These are phyloP conservation scores for Yarrowia yakushimensis DNA, from an alignment of 805 yeast species.

Conservation along the genomic window DNA sequence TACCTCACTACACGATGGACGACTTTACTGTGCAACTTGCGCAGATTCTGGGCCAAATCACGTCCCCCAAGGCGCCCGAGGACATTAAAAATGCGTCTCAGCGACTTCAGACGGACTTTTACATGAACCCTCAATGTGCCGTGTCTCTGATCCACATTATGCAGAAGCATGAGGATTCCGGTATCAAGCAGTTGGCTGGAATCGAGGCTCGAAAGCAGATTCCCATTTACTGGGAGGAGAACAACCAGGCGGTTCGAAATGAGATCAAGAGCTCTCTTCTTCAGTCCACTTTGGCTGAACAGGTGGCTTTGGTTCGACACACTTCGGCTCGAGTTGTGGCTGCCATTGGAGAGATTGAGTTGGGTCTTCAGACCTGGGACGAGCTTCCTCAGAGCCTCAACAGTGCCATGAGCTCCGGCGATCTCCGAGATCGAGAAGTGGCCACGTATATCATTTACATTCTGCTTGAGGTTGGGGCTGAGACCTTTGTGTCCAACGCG, in stretches of 20 bases:
- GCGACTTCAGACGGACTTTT: conserved; percentile 68
- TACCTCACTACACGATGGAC: conserved; percentile 17
- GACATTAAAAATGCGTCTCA: conserved; percentile 80
- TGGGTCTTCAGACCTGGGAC: conserved; percentile 69
- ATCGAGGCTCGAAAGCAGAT: conserved; percentile 91
- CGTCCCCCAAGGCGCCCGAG: conserved; percentile 63
- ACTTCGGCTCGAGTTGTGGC: conserved; percentile 86
- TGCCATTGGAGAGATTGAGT: conserved; percentile 74
- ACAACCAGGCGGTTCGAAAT: conserved; percentile 43
- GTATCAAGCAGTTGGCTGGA: conserved; percentile 87
- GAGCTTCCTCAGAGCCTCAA: conserved; percentile 65
- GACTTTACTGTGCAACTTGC: conserved; percentile 46
- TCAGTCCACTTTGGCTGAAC: conserved; percentile 62
- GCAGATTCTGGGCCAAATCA: conserved; percentile 70
- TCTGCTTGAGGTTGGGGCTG: conserved; percentile 53
- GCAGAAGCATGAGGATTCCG: conserved; percentile 64
- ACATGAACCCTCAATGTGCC: conserved; percentile 63
- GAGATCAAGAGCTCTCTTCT: conserved; percentile 67
- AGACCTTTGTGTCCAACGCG: conserved; percentile 15
- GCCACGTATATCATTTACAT: conserved; percentile 76
- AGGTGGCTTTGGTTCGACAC: conserved; percentile 70
- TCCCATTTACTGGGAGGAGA: conserved; percentile 58
- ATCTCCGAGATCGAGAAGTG: conserved; percentile 67
- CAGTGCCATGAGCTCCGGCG: conserved; percentile 53
- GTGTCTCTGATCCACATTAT: conserved; percentile 81